phyloP scores from a whole-genome alignment of 2,329 filamentous ascomycete genomes.

The Penicillium sp. region DNA sequence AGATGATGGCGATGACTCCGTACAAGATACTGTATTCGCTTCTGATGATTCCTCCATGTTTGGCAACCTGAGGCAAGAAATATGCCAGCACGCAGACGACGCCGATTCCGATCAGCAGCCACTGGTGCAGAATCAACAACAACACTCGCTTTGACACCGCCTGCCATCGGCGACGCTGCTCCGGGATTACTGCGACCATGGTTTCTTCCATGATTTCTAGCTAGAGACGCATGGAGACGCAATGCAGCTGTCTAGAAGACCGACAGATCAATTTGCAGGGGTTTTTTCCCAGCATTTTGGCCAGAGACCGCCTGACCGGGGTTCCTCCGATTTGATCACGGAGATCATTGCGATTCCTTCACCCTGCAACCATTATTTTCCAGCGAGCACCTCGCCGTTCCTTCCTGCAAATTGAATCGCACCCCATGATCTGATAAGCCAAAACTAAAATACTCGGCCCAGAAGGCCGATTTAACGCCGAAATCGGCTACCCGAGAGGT shows the following conservation, averaged over 20 bases:
- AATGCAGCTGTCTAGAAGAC: neutral
- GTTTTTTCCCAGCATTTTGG: conserved; percentile 2
- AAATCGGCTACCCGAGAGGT: conserved; percentile 17
- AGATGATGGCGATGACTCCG: conserved; percentile 63
- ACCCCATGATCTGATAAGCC: neutral
- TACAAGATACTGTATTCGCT: conserved; percentile 54
- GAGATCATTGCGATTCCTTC: conserved; percentile 12
- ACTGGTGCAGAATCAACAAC: conserved; percentile 50
- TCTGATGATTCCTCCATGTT: conserved; percentile 41
- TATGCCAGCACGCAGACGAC: conserved; percentile 51
- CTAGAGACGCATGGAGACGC: neutral
- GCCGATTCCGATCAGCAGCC: conserved; percentile 60
- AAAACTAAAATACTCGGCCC: neutral
- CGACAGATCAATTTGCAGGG: neutral
- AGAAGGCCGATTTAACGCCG: conserved; percentile 2
- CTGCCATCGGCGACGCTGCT: conserved; percentile 4
- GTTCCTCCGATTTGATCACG: conserved; percentile 12
- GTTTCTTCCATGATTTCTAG: conserved; percentile 7
- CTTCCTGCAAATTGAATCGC: neutral
- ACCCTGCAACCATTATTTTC: neutral
- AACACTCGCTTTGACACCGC: conserved; percentile 17
- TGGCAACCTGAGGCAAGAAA: conserved; percentile 49
- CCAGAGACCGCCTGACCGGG: conserved; percentile 13
- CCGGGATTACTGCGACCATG: neutral
- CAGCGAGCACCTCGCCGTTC: neutral